Percentiles rank a stretch among this genome's conserved stretches.
Conservation (phyloP, 495 filamentous ascomycete species). For the Lophiostoma macrostomum region DNA sequence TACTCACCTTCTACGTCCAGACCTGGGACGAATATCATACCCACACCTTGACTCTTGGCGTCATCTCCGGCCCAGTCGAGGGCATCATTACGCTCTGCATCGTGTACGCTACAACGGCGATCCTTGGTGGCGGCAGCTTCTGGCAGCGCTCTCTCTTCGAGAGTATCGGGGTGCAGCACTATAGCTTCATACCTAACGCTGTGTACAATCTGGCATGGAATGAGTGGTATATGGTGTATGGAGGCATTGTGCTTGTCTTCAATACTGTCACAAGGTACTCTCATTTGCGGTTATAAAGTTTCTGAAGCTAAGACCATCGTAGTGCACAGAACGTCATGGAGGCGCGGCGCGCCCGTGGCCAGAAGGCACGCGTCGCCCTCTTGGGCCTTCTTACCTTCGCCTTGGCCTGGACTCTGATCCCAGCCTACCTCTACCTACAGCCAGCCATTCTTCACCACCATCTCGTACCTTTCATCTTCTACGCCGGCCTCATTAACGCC, state of each 20-base stretch:
- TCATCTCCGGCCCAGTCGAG: conserved; percentile 93
- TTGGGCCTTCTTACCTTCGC: conserved; percentile 79
- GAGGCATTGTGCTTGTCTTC: conserved; percentile 73
- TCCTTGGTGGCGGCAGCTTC: conserved; percentile 82
- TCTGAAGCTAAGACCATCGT: conserved; percentile 4
- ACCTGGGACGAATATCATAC: conserved; percentile 99
- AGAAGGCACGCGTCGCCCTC: conserved; percentile 67
- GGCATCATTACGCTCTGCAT: conserved; percentile 79
- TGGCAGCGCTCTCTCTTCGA: conserved; percentile 81
- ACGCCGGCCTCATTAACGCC: conserved; percentile 82
- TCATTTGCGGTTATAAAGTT: too few relatives aligned
- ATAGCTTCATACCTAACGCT: conserved; percentile 59
- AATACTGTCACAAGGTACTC: conserved; percentile 65
- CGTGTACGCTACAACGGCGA: conserved; percentile 82
- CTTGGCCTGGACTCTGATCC: conserved; percentile 68
- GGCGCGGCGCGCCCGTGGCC: conserved; percentile 67
- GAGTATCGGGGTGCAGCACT: conserved; percentile 64
- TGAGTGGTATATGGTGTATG: conserved; percentile 93
- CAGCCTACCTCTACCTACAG: conserved; percentile 76
- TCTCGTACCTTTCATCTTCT: conserved; percentile 82
- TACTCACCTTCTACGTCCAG: conserved; percentile 93
- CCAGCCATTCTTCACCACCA: conserved; percentile 77
- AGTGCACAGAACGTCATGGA: conserved; percentile 80
- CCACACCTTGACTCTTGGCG: conserved; percentile 84
- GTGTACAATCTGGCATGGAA: conserved; percentile 79